Percentiles rank a stretch among this genome's conserved stretches.
phyloP scores from a whole-genome alignment of 108 stramenopile species.

The Fragilaria radians region DNA sequence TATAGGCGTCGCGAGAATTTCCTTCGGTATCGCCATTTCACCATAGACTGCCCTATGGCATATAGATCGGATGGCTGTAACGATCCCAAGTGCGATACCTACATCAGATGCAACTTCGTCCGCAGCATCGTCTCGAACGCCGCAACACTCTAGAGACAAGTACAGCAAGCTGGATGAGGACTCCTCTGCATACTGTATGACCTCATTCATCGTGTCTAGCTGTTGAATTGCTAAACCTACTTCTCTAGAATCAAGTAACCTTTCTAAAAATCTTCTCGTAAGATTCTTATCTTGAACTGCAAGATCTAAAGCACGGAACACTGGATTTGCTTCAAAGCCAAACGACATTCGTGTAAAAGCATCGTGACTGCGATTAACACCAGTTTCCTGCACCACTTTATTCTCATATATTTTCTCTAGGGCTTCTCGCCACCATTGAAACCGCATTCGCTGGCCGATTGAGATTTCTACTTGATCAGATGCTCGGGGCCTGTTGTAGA shows the following conservation, averaged over 20 bases:
- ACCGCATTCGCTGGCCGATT: conserved; percentile 47
- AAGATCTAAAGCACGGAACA: conserved; percentile 40
- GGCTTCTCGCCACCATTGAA: conserved; percentile 80
- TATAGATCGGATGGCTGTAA: conserved; percentile 57
- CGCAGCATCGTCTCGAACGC: conserved; percentile 55
- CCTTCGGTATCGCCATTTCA: conserved; percentile 59
- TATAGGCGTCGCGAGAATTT: conserved; percentile 13
- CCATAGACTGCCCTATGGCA: conserved; percentile 45
- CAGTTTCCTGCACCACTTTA: not conserved
- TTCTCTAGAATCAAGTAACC: conserved; percentile 65
- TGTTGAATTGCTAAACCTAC: conserved; percentile 54
- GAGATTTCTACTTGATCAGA: conserved; percentile 11
- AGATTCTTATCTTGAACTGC: conserved; percentile 44
- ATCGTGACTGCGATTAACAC: conserved; percentile 6
- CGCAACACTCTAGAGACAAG: conserved; percentile 51
- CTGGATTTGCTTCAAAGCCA: conserved; percentile 60
- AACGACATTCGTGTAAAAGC: too few species aligned
- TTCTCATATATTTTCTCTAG: conserved; percentile 39
- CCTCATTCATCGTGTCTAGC: conserved; percentile 37
- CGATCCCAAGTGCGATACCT: conserved; percentile 68
- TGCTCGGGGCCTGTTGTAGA: conserved; percentile 8
- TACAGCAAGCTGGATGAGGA: conserved; percentile 61
- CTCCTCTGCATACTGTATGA: conserved; percentile 67
- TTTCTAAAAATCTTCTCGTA: conserved; percentile 63
- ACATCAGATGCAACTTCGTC: conserved; percentile 64